These are phyloP conservation scores for Letharia lupina DNA, from an alignment of 495 filamentous ascomycete species.

Conservation along the genomic window DNA sequence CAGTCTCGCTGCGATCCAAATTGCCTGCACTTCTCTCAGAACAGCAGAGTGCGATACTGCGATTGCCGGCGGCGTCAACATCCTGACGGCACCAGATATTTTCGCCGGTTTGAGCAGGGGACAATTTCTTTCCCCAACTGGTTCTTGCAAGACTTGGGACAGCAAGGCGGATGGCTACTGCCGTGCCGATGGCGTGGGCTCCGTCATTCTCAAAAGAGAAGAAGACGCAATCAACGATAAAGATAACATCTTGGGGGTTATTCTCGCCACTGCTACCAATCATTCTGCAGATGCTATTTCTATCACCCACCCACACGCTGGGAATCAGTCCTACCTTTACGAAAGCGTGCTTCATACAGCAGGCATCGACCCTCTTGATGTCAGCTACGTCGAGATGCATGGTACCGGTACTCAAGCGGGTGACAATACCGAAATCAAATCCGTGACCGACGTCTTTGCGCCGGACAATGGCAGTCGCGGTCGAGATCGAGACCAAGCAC, in stretches of 20 bases:
- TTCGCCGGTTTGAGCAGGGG: conserved; percentile 57
- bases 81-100: conserved; percentile 73
- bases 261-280: conserved; percentile 60
- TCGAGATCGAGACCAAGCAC: conserved; percentile 51
- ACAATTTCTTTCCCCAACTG: too few species aligned
- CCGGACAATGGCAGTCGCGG: conserved; percentile 33
- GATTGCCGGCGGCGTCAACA: conserved; percentile 69
- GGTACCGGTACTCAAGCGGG: conserved; percentile 82
- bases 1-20: conserved; percentile 56
- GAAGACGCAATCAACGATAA: conserved; percentile 67
- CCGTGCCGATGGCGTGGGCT: conserved; percentile 62
- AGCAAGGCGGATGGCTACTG: conserved; percentile 73
- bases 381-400: conserved; percentile 81
- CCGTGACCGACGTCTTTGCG: conserved; percentile 71
- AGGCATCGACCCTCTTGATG: conserved; percentile 56
- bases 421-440: conserved; percentile 68
- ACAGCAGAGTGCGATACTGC: conserved; percentile 74
- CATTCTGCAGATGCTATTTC: conserved; percentile 69
- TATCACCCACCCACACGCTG: conserved; percentile 69
- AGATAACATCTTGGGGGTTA: conserved; percentile 64
- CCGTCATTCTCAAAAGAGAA: conserved; percentile 64
- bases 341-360: conserved; percentile 52
- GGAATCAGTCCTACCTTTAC: too few species aligned
- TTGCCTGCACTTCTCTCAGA: conserved; percentile 69
- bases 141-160: conserved; percentile 35